These are phyloP conservation scores for Aspergillus mulundensis DNA, from an alignment of 495 filamentous ascomycete genomes.

Conservation along the genomic window DNA sequence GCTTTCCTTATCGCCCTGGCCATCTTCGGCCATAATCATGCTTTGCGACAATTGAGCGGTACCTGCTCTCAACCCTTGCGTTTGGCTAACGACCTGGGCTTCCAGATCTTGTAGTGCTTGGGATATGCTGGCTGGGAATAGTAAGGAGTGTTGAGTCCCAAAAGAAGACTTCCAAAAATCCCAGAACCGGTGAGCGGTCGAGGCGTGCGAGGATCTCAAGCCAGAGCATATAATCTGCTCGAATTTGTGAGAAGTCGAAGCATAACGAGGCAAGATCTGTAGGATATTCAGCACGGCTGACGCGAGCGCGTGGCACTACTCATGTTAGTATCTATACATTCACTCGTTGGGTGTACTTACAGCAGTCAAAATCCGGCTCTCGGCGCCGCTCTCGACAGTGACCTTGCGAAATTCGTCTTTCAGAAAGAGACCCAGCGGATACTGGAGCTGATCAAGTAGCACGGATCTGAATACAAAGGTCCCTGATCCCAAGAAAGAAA, in stretches of 20 bases:
- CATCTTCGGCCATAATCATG: not conserved
- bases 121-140: slow-evolving; percentile 46
- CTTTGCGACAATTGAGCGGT: not conserved
- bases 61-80: slow-evolving; percentile 21
- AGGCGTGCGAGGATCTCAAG: slow-evolving; percentile 51
- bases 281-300: slow-evolving; percentile 34
- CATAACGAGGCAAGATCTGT: slow-evolving; percentile 36
- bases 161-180: slow-evolving; percentile 59
- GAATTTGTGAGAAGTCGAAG: slow-evolving; percentile 40
- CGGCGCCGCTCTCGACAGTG: slow-evolving; percentile 24
- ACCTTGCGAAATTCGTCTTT: slow-evolving; percentile 31
- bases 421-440: slow-evolving; percentile 30
- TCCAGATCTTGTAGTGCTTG: slow-evolving; percentile 44
- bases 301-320: slow-evolving; percentile 34
- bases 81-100: slow-evolving; percentile 42
- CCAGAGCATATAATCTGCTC: slow-evolving; percentile 53
- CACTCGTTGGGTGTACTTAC: slow-evolving; percentile 26
- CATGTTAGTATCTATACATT: slow-evolving; percentile 18
- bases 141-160: slow-evolving; percentile 37
- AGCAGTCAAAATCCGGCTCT: slow-evolving; percentile 36
- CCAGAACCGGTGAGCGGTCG: slow-evolving; percentile 49
- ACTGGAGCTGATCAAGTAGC: slow-evolving; percentile 32
- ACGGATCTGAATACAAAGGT: slow-evolving; percentile 24
- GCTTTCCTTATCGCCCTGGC: not conserved
- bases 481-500: slow-evolving; percentile 38